Evolutionary conservation across 2,329 filamentous ascomycete species (phyloP).

Genomic region (Aspergillus sclerotialis): DNA sequence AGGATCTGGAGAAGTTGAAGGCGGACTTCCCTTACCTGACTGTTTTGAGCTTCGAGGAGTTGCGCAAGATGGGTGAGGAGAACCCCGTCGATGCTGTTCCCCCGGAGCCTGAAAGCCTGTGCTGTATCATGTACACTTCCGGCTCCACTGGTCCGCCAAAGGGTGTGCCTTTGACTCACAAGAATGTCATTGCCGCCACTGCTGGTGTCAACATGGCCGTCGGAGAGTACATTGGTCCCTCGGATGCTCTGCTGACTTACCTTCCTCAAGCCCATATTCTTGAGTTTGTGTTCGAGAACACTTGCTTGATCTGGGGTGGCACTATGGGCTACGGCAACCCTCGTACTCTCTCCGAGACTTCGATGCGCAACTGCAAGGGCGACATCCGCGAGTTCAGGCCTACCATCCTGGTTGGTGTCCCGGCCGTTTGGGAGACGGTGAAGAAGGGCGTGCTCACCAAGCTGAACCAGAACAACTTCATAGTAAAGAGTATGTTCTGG

Average conservation of each 20-base stretch:
- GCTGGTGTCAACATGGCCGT: slow-evolving; percentile 75
- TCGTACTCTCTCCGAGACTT: slow-evolving; percentile 77
- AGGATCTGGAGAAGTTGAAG: slow-evolving; percentile 49
- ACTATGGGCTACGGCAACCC: slow-evolving; percentile 91
- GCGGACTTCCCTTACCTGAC: slow-evolving; percentile 46
- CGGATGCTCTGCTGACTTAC: slow-evolving; percentile 79
- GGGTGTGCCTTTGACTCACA: slow-evolving; percentile 77
- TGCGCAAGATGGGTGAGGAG: slow-evolving; percentile 51
- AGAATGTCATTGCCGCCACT: slow-evolving; percentile 71
- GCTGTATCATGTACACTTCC: slow-evolving; percentile 77
- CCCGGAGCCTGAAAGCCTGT: slow-evolving; percentile 68
- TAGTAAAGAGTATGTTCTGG: slow-evolving; percentile 75
- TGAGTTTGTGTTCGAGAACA: slow-evolving; percentile 92
- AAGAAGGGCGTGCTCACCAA: slow-evolving; percentile 86
- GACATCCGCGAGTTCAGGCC: slow-evolving; percentile 90
- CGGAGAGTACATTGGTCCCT: slow-evolving; percentile 67
- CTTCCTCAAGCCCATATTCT: slow-evolving; percentile 93
- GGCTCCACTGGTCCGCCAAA: slow-evolving; percentile 86
- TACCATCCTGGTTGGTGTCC: slow-evolving; percentile 86
- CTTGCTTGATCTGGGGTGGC: slow-evolving; percentile 80
- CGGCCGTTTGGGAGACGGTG: slow-evolving; percentile 94
- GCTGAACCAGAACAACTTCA: slow-evolving; percentile 62
- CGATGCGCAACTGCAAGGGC: slow-evolving; percentile 81
- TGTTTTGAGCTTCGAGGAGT: slow-evolving; percentile 50
- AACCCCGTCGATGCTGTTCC: slow-evolving; percentile 65